Evolutionary conservation across 352 stramenopile species (phyloP), one percentile per base, ranked within the genome.

Genomic region (Hyaloperonospora brassicae): DNA sequence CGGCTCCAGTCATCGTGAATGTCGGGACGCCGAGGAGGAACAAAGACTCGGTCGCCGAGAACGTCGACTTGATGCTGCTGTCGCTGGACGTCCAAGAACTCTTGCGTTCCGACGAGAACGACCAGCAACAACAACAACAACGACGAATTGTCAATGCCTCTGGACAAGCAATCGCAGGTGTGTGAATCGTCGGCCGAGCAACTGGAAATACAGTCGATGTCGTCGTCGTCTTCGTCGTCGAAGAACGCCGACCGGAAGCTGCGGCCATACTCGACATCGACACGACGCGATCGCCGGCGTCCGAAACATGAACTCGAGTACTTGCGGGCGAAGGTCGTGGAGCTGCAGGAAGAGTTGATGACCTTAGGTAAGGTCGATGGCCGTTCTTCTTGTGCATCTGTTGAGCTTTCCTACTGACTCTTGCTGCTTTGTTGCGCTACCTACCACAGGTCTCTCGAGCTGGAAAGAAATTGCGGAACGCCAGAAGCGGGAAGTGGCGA

Each of bases 291-390:
- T 49, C 64, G 64, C 8, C 57, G 39, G 22, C 64, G 64, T n/a
- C 56, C 60, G n/a, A 69, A 72, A 42, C 51, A 72, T 41, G 64
- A 72, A 38, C 57, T 72, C 23, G 64, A 66, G 1, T 69, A 66
- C n/a, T 41, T 72, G 25, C 56, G 64, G 6, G 30, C 36, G 1
- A 66, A 66, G 14, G 61, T 72, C 13, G 30, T 40, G 2, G 60
- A 69, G 35, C 11, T 72, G 3, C 38, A 69, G 36, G 61, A 66
- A 39, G 42, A 63, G 7, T 40, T 72, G 14, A 54, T n/a, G 36
- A 38, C 39, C n/a, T 27, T 68, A 7, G 35, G 9, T 6, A 56
- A 51, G 9, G 14, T 24, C 2, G 43, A 50, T 5, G 21, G 51
- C 9, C 23, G 27, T 31, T 3, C 3, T 8, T 31, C 7, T 31